Percentiles rank a stretch among this genome's conserved stretches.
These are phyloP conservation scores for Fragilariopsis cylindrus DNA, from an alignment of 108 stramenopile species.

Conservation along the genomic window DNA sequence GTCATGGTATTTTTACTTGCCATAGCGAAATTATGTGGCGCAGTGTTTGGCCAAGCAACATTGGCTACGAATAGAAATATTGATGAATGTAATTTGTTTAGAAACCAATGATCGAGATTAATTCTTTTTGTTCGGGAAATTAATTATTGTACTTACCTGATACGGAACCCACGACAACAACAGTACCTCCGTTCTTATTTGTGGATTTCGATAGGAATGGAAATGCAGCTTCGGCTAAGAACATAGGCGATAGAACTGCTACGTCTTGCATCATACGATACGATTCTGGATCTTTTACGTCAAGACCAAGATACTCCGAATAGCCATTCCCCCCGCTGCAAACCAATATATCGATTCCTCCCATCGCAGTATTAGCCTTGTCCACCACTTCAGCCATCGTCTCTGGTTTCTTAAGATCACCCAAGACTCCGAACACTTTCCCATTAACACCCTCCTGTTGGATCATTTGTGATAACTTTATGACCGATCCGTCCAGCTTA, in stretches of 20 bases:
- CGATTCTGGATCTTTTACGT: conserved; percentile 9
- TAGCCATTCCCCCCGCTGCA: conserved; percentile 21
- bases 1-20: conserved; percentile 25
- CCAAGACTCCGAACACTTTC: conserved; percentile 10
- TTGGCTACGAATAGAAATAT: neutral
- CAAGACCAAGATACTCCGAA: conserved; percentile 27
- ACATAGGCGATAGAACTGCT: conserved; percentile 24
- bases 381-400: conserved; percentile 14
- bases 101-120: too few relatives aligned
- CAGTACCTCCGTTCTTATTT: conserved; percentile 8
- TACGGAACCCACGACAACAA: conserved; percentile 23
- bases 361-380: neutral
- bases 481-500: conserved; percentile 2
- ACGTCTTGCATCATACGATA: conserved; percentile 30
- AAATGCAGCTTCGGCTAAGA: conserved; percentile 11
- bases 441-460: neutral
- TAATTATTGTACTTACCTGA: neutral
- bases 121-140: too few relatives aligned
- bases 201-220: conserved; percentile 6
- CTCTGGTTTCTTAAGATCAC: conserved; percentile 24
- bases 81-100: too few relatives aligned
- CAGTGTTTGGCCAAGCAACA: conserved; percentile 27
- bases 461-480: neutral
- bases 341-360: conserved; percentile 22
- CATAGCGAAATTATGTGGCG: conserved; percentile 22